Percentiles rank a stretch among this genome's conserved stretches.
phyloP scores from a whole-genome alignment of 75 land plant genomes.

The Pinus tabuliformis region DNA sequence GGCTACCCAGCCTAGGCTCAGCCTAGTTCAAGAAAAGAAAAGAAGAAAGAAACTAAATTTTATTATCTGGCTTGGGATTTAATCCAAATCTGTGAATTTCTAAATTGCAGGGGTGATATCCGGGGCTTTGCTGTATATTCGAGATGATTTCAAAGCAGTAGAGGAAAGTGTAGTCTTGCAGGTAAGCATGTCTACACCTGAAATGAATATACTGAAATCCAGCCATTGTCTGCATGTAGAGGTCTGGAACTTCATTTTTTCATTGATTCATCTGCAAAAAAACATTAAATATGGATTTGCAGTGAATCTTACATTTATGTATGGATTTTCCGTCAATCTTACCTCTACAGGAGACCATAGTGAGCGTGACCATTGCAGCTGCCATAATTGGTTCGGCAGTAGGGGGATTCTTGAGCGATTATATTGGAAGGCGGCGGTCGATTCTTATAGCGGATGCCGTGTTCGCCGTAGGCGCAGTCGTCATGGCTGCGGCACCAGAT shows the following conservation, averaged over 20 bases:
- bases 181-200: slow-evolving; percentile 19
- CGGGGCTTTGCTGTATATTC: slow-evolving; percentile 74
- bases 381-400: slow-evolving; percentile 76
- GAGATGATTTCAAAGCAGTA: slow-evolving; percentile 66
- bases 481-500: slow-evolving; percentile 65
- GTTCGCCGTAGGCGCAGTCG: slow-evolving; percentile 67
- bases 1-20: too few relatives aligned
- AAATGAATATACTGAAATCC: too few relatives aligned
- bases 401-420: slow-evolving; percentile 71
- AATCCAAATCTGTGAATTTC: neutral
- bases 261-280: too few relatives aligned
- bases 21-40: too few relatives aligned
- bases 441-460: slow-evolving; percentile 61
- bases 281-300: too few relatives aligned
- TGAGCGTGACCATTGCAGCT: slow-evolving; percentile 87
- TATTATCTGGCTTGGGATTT: too few relatives aligned
- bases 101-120: slow-evolving; percentile 68
- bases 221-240: neutral
- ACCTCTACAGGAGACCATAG: slow-evolving; percentile 66
- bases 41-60: too few relatives aligned
- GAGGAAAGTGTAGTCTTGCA: slow-evolving; percentile 52
- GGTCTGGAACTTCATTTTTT: too few relatives aligned
- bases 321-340: neutral
- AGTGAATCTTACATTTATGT: neutral
- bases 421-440: slow-evolving; percentile 47